phyloP scores from a whole-genome alignment of 2,329 filamentous ascomycete species.

The Nannizziopsis arthrosporioides region DNA sequence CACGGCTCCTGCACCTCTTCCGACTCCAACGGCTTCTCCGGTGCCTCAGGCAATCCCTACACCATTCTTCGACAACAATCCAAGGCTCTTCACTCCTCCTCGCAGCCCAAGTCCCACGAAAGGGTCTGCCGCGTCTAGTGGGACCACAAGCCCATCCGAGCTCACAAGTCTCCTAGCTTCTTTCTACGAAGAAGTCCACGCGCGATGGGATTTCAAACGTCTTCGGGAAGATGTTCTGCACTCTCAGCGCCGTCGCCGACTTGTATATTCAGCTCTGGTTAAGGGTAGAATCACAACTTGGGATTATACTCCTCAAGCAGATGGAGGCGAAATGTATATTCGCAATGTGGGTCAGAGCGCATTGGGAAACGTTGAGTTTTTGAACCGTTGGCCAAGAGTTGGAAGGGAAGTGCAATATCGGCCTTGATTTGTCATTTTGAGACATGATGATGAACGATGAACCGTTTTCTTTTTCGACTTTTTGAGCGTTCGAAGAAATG shows the following conservation, averaged over 20 bases:
- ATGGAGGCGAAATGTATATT: slow-evolving; percentile 55
- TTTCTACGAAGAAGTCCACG: slow-evolving; percentile 61
- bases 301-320: slow-evolving; percentile 63
- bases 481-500: background rate
- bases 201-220: slow-evolving; percentile 67
- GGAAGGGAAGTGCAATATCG: slow-evolving; percentile 12
- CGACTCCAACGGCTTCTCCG: slow-evolving; percentile 26
- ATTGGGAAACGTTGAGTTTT: slow-evolving; percentile 32
- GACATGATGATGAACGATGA: background rate
- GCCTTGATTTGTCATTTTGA: background rate
- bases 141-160: slow-evolving; percentile 25
- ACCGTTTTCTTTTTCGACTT: too few species aligned
- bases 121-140: slow-evolving; percentile 22
- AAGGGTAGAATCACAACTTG: slow-evolving; percentile 66
- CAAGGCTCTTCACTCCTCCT: slow-evolving; percentile 24
- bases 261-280: slow-evolving; percentile 71
- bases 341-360: slow-evolving; percentile 42
- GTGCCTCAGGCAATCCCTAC: slow-evolving; percentile 18
- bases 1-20: slow-evolving; percentile 18
- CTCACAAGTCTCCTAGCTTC: slow-evolving; percentile 42
- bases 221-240: slow-evolving; percentile 64
- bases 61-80: slow-evolving; percentile 20
- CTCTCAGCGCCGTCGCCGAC: slow-evolving; percentile 65
- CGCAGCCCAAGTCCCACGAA: slow-evolving; percentile 32
- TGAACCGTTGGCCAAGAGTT: slow-evolving; percentile 30